Conservation (phyloP, 768 basidiomycete genomes). For the Neoboletus magnificus region DNA sequence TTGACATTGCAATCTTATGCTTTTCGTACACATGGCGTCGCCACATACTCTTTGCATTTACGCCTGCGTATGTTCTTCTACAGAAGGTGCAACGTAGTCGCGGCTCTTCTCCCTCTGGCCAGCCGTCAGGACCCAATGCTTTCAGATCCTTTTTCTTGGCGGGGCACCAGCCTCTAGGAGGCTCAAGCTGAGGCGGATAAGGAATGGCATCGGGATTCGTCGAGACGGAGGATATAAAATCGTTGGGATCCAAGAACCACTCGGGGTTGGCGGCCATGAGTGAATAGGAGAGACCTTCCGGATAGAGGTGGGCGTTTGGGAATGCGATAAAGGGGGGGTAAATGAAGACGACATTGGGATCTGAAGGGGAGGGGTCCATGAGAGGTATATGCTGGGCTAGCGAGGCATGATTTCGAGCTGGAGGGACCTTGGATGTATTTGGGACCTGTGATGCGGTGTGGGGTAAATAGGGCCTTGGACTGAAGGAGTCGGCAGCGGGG, state of each 20-base stretch:
- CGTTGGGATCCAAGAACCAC: slow-evolving; percentile 73
- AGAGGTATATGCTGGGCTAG: slow-evolving; percentile 47
- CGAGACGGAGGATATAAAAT: slow-evolving; percentile 51
- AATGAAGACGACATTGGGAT: slow-evolving; percentile 65
- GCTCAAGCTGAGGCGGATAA: slow-evolving; percentile 76
- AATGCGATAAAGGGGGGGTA: slow-evolving; percentile 71
- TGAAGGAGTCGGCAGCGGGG: slow-evolving; percentile 60
- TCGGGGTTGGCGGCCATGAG: slow-evolving; percentile 72
- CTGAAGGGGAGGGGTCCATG: slow-evolving; percentile 68
- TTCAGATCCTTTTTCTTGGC: slow-evolving; percentile 80
- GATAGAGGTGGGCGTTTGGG: slow-evolving; percentile 55
- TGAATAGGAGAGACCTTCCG: slow-evolving; percentile 68
- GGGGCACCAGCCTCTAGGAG: slow-evolving; percentile 83
- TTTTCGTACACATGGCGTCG: slow-evolving; percentile 85
- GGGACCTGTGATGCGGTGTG: slow-evolving; percentile 18
- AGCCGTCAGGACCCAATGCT: slow-evolving; percentile 63
- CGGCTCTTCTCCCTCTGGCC: slow-evolving; percentile 81
- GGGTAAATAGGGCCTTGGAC: slow-evolving; percentile 61
- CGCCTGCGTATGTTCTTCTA: slow-evolving; percentile 77
- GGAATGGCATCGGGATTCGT: slow-evolving; percentile 52
- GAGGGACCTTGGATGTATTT: slow-evolving; percentile 25
- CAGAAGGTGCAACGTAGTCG: slow-evolving; percentile 82
- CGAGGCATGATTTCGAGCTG: slow-evolving; percentile 30
- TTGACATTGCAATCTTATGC: slow-evolving; percentile 88
- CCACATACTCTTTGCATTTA: slow-evolving; percentile 93